Evolutionary conservation across 495 filamentous ascomycete genomes (phyloP).

Genomic region (Lichenothelia convexa): DNA sequence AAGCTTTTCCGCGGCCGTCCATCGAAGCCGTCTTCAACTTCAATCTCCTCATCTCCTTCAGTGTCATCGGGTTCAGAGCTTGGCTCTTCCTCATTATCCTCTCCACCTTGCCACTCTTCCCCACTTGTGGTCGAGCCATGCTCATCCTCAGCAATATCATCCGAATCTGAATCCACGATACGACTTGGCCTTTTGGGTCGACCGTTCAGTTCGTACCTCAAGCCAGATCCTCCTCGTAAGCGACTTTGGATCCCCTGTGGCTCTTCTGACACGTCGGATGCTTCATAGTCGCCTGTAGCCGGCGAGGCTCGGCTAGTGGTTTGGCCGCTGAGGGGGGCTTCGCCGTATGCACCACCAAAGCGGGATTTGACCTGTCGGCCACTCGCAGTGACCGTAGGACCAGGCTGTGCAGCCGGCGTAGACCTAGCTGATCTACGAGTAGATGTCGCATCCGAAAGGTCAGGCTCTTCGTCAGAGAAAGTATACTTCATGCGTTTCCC

Average conservation of each 20-base stretch:
- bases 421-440: conserved; percentile 55
- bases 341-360: conserved; percentile 61
- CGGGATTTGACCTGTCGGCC: conserved; percentile 70
- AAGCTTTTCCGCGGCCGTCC: conserved; percentile 13
- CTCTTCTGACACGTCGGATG: conserved; percentile 18
- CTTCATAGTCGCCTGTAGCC: conserved; percentile 16
- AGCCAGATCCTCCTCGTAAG: conserved; percentile 13
- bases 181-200: conserved; percentile 19
- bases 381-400: conserved; percentile 76
- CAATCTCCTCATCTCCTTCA: conserved; percentile 9
- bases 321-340: conserved; percentile 41
- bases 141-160: conserved; percentile 47
- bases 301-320: conserved; percentile 12
- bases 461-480: conserved; percentile 77
- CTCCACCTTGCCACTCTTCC: conserved; percentile 50
- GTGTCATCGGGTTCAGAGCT: conserved; percentile 16
- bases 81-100: conserved; percentile 52
- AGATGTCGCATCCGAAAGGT: conserved; percentile 44
- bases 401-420: conserved; percentile 38
- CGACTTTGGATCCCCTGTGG: conserved; percentile 12
- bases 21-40: conserved; percentile 10
- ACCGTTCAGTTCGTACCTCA: conserved; percentile 21
- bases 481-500: conserved; percentile 94
- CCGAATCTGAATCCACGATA: conserved; percentile 31
- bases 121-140: conserved; percentile 37